Percentiles rank a stretch among this genome's conserved stretches.
Conservation (phyloP, 2,329 filamentous ascomycete genomes). For the Trichoderma aggressivum region DNA sequence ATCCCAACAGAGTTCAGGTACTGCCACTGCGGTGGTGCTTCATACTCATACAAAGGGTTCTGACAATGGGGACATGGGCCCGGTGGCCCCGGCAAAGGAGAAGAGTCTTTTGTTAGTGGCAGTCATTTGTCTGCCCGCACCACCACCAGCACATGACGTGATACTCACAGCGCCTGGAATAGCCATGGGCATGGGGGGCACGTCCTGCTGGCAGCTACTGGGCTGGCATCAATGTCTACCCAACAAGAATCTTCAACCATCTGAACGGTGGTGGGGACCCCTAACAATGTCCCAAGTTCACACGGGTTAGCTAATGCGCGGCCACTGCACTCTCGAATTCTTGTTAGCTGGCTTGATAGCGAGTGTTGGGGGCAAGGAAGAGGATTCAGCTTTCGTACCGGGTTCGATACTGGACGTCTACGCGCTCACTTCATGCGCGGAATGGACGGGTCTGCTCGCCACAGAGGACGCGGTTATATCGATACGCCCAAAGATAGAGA, state of each 20-base stretch:
- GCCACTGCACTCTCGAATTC: not conserved
- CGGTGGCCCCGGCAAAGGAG: constrained; percentile 5
- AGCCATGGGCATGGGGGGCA: not conserved
- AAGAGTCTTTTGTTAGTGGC: not conserved
- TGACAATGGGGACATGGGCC: not conserved
- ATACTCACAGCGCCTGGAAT: not conserved
- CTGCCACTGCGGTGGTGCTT: not conserved
- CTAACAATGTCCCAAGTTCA: not conserved
- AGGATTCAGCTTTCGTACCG: not conserved
- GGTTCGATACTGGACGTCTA: not conserved
- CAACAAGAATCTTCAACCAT: not conserved
- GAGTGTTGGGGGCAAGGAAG: not conserved
- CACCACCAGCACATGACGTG: constrained; percentile 12
- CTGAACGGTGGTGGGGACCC: not conserved
- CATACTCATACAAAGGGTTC: not conserved
- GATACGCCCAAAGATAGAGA: not conserved
- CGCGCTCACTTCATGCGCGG: not conserved
- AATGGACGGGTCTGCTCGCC: not conserved
- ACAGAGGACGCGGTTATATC: not conserved
- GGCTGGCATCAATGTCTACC: not conserved
- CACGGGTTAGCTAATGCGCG: not conserved
- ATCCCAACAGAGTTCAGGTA: not conserved
- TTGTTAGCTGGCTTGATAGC: not conserved
- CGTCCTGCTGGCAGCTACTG: not conserved
- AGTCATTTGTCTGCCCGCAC: not conserved